Evolutionary conservation across 2,329 filamentous ascomycete genomes (phyloP).

Genomic region (Fusarium sp.): DNA sequence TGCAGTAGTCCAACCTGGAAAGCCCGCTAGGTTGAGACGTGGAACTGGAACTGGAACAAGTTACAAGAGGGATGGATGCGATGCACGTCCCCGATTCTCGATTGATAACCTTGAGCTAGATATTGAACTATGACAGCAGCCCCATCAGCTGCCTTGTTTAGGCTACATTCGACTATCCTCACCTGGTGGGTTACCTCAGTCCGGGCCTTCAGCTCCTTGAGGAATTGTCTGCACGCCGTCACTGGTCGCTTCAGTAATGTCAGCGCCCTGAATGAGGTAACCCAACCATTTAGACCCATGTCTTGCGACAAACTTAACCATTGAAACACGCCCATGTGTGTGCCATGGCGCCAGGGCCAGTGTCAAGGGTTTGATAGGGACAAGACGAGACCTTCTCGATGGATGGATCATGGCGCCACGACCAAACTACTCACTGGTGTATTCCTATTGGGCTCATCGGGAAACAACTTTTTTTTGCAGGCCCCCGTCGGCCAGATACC

Average conservation of each 20-base stretch:
- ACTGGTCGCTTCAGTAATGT: constrained; percentile 18
- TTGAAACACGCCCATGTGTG: constrained; percentile 33
- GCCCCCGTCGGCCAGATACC: constrained; percentile 20
- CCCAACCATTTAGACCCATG: constrained; percentile 12
- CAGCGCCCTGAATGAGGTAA: constrained; percentile 32
- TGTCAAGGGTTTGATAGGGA: constrained; percentile 15
- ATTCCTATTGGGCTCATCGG: constrained; percentile 12
- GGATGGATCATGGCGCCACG: constrained; percentile 19
- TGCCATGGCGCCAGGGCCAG: constrained; percentile 28
- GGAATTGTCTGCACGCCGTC: constrained; percentile 11
- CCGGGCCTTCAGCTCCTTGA: constrained; percentile 33
- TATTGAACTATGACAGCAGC: constrained; percentile 27
- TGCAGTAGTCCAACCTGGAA: neutral
- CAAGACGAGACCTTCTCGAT: constrained; percentile 4
- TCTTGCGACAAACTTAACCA: constrained; percentile 9
- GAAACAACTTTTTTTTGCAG: constrained; percentile 5
- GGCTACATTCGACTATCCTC: constrained; percentile 7
- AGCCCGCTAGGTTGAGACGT: neutral
- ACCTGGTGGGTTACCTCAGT: constrained; percentile 18
- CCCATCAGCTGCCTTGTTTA: constrained; percentile 28
- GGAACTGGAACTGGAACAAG: constrained; percentile 22
- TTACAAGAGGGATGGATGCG: constrained; percentile 10
- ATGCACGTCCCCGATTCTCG: constrained; percentile 34
- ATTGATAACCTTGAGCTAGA: constrained; percentile 36
- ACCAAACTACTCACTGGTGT: constrained; percentile 8